Conservation (phyloP, 2,329 filamentous ascomycete species). For the Colletotrichum sojae region DNA sequence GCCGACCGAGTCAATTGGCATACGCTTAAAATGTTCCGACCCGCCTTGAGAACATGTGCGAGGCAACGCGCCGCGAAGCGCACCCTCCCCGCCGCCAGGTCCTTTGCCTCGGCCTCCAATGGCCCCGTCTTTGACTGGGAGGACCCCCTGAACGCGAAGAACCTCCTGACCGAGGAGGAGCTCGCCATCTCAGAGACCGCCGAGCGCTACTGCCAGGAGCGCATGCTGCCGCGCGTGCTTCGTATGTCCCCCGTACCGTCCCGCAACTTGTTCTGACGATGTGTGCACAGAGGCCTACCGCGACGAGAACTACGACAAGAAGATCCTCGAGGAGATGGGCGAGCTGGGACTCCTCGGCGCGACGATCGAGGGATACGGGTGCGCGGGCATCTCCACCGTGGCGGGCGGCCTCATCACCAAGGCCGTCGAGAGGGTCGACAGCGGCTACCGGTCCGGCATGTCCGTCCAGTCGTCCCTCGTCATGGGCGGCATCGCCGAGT, state of each 20-base stretch:
- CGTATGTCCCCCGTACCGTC: slow-evolving; percentile 66
- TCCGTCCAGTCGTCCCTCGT: slow-evolving; percentile 93
- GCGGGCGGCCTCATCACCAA: slow-evolving; percentile 91
- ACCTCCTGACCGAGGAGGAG: slow-evolving; percentile 90
- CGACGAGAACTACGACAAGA: slow-evolving; percentile 87
- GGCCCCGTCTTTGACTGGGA: slow-evolving; percentile 83
- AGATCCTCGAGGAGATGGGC: slow-evolving; percentile 92
- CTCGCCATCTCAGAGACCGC: slow-evolving; percentile 90
- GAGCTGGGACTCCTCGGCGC: slow-evolving; percentile 90
- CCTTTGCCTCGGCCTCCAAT: slow-evolving; percentile 53
- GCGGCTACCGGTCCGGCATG: slow-evolving; percentile 92
- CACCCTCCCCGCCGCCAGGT: slow-evolving; percentile 43
- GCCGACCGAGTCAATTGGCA: slow-evolving; percentile 18
- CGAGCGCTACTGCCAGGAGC: slow-evolving; percentile 94
- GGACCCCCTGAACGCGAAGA: slow-evolving; percentile 83
- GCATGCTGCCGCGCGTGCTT: slow-evolving; percentile 85
- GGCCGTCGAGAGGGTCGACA: slow-evolving; percentile 92
- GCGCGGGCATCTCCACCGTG: slow-evolving; percentile 88
- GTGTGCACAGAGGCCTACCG: slow-evolving; percentile 79
- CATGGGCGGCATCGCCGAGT: slow-evolving; percentile 93
- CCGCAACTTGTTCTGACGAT: too few relatives aligned
- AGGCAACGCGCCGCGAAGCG: slow-evolving; percentile 39
- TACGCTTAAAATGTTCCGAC: slow-evolving; percentile 23
- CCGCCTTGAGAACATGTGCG: slow-evolving; percentile 28
- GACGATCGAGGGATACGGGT: slow-evolving; percentile 89